Base-by-base conservation (phyloP, 257 asterid species). In the Gynochthodes officinalis region DNA sequence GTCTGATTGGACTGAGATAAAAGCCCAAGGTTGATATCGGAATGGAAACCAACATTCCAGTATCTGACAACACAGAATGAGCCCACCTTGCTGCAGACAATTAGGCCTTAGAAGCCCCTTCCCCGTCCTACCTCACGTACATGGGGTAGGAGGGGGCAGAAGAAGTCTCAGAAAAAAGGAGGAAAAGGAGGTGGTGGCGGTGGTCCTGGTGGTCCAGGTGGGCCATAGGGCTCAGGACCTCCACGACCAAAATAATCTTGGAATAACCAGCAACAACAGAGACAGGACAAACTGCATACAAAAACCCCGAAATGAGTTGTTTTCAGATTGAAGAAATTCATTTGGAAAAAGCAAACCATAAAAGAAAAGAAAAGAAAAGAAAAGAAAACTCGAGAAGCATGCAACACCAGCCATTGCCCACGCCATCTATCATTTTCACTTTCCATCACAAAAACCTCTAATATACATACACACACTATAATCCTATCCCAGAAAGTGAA, bases 251-350 rank as follows among this genome's bases (percentile, higher is more conserved):
- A 73, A 35, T 70, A 62, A 23, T 48, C 70, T 61, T 15, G 63
- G 48, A 33, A 8, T 62, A 62, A 54, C 62, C 76, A 73, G 70
- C 76, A 33, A 37, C 76, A 73, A 43, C 70, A 62, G 39, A 73
- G 70, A n/a, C 76, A 72, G 28, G 71, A 73, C 70, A 73, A 62
- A 64, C 76, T 73, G 70, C 64, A 62, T 21, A 54, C 25, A 16
- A 44, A 46, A n/a, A 19, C 4, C 46, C 43, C 40, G 39, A 25
- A n/a, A 15, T 71, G 30, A 42, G 53, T 73, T 33, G 25, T 64
- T 64, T 42, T 64, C n/a, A 42, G 9, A 25, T 5, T 5, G 2
- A 5, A 50, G 0, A 50, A 50, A 2, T 50, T 50, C 12, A 50
- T 15, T 13, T 46, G 50, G 2, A 46, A 5, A 50, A 16, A 50